Base-by-base conservation (phyloP, 2,329 filamentous ascomycete species). In the Proliferodiscus dingleyae region DNA sequence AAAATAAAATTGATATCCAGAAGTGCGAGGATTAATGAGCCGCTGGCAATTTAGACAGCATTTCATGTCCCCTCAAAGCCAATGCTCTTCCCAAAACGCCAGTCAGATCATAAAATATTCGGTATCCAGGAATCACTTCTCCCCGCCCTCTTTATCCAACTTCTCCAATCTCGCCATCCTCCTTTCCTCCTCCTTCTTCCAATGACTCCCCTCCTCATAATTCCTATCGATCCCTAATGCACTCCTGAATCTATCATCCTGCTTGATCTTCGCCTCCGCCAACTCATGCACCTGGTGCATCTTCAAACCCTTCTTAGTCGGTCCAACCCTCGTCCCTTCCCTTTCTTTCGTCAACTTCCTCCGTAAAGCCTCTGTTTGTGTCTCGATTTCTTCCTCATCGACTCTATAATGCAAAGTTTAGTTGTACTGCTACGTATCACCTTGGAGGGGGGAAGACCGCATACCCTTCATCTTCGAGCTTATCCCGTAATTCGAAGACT, bases 211-310 rank as follows among this genome's bases (percentile, higher is more conserved):
- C 66, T 94, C 88, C 62, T 91, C 83, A 59, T 93, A 93, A 64
- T 91, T 78, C 62, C 84, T 83, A 62, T 83, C 83, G 60, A 97
- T 95, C 40, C 89, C 90, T 55, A 98, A 73, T 6, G 93, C 93
- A 66, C 76, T 87, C 54, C 91, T 74, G 64, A 98, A 71, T 58
- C 87, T 78, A 69, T 97, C 90, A 66, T 85, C 95, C 75, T 98
- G 93, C 65, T 88, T 85, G 57, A 95, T 91, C 77, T 98, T 98
- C 49, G 91, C 93, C 61, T 93, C 87, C 15, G 93, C 93, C 65
- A 95, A 76, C 69, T 97, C 93, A 71, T 98, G 93, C 16, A 97
- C 89, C 68, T 97, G 89, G 68, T 97, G 89, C 55, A 83, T 76
- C 70, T 97, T 98, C 53, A 97, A 75, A 8, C 79, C 76, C 56